Conservation (phyloP, 1,284 basidiomycete species). For the Gymnopus androsaceus region DNA sequence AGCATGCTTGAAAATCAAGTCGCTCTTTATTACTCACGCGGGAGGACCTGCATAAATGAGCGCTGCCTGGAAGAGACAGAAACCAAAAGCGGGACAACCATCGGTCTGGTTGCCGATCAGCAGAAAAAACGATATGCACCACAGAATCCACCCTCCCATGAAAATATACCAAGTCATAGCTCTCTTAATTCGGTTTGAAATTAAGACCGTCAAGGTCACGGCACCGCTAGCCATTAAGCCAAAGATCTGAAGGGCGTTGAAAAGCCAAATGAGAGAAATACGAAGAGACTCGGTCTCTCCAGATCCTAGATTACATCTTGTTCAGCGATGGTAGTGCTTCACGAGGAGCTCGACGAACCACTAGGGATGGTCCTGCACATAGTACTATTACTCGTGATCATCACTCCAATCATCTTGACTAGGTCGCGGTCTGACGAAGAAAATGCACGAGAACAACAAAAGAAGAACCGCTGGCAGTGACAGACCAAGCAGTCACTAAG, state of each 20-base stretch:
- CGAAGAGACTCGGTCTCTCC: background rate
- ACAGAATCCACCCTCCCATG: conserved; percentile 22
- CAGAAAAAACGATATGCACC: conserved; percentile 27
- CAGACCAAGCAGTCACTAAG: no score
- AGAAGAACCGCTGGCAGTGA: no score
- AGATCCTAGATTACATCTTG: no score
- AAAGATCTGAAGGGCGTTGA: conserved; percentile 7
- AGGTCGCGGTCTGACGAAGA: no score
- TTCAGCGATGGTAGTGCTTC: no score
- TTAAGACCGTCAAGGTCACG: background rate
- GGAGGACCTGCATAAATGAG: conserved; percentile 27
- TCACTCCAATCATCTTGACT: no score
- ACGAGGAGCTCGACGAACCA: no score
- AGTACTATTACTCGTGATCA: no score
- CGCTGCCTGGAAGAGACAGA: conserved; percentile 27
- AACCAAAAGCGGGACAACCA: conserved; percentile 21
- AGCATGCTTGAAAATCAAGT: background rate
- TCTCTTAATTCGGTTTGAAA: background rate
- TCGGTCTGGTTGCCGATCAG: conserved; percentile 28
- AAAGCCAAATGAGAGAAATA: background rate
- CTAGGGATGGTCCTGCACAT: no score
- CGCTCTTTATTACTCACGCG: background rate
- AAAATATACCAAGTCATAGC: conserved; percentile 7
- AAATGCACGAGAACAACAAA: no score
- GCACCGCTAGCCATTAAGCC: background rate